Evolutionary conservation across 176 grass and related monocot species (phyloP).

Genomic region (Paspalum notatum): DNA sequence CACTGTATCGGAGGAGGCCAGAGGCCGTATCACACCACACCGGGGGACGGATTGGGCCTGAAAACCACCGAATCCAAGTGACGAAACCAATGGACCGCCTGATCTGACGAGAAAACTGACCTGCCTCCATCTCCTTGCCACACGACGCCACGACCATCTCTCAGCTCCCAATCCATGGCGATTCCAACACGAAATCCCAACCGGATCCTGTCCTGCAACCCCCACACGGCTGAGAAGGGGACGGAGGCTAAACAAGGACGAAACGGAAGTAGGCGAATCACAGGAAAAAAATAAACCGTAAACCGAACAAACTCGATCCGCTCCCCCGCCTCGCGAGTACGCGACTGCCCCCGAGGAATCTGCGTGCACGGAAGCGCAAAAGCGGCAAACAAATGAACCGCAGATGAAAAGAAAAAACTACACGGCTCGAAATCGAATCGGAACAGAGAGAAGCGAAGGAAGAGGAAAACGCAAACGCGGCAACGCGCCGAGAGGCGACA

Average conservation of each 20-base stretch:
- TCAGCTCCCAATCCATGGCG: background rate
- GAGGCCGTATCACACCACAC: accelerated
- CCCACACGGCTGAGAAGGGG: background rate
- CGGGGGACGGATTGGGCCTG: background rate
- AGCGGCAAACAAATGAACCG: constrained; percentile 9
- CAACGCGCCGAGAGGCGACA: background rate
- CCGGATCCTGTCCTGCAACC: constrained; percentile 25
- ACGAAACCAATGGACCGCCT: constrained; percentile 12
- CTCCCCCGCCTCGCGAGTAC: background rate
- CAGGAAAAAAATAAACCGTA: background rate
- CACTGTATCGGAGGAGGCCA: background rate
- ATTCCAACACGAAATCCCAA: background rate
- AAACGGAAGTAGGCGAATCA: background rate
- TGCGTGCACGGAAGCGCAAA: constrained; percentile 14
- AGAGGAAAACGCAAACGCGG: background rate
- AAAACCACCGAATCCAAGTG: constrained; percentile 34
- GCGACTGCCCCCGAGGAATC: background rate
- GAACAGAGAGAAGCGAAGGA: background rate
- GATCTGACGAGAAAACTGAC: constrained; percentile 36
- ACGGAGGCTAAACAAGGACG: background rate
- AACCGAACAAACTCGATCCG: background rate
- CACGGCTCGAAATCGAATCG: background rate
- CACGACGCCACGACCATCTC: background rate
- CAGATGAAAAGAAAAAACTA: background rate
- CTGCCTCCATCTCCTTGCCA: background rate